Percentiles rank a stretch among this genome's conserved stretches.
phyloP scores from a whole-genome alignment of 2,329 filamentous ascomycete species.

The Microdochium bolleyi region DNA sequence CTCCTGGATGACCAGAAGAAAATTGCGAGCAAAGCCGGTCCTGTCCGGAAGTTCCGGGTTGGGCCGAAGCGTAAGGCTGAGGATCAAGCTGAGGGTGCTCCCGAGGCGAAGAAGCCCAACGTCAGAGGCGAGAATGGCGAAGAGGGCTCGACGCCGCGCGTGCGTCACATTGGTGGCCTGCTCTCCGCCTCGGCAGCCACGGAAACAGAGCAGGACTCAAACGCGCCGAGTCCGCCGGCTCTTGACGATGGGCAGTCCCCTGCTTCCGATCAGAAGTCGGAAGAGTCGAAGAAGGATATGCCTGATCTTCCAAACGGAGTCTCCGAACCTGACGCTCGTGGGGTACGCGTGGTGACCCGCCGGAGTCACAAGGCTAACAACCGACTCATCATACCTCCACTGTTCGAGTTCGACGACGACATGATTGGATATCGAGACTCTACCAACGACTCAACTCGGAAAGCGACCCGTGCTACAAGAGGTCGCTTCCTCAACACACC shows the following conservation, averaged over 20 bases:
- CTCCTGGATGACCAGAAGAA: conserved; percentile 25
- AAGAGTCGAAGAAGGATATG: conserved; percentile 13
- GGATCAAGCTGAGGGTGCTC: conserved; percentile 39
- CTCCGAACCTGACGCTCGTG: conserved; percentile 41
- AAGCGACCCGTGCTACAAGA: conserved; percentile 42
- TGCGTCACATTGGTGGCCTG: conserved; percentile 30
- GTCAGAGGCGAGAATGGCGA: conserved; percentile 16
- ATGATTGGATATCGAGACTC: conserved; percentile 55
- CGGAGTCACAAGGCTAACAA: conserved; percentile 35
- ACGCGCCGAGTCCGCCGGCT: conserved; percentile 17
- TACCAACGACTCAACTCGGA: conserved; percentile 45
- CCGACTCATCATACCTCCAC: conserved; percentile 42
- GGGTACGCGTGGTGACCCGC: conserved; percentile 38
- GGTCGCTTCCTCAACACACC: conserved; percentile 46
- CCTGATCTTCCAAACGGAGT: conserved; percentile 28
- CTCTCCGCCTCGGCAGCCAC: conserved; percentile 16
- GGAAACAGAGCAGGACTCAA: conserved; percentile 19
- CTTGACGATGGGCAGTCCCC: conserved; percentile 12
- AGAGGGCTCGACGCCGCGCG: conserved; percentile 19
- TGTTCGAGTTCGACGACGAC: conserved; percentile 39
- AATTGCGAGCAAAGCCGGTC: conserved; percentile 15
- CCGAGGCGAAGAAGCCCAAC: conserved; percentile 36
- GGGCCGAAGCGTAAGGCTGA: conserved; percentile 41
- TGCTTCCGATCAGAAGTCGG: conserved; percentile 12
- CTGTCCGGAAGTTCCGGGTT: conserved; percentile 22